Conservation (phyloP, 129 eudicot species). For the Apium graveolens region DNA sequence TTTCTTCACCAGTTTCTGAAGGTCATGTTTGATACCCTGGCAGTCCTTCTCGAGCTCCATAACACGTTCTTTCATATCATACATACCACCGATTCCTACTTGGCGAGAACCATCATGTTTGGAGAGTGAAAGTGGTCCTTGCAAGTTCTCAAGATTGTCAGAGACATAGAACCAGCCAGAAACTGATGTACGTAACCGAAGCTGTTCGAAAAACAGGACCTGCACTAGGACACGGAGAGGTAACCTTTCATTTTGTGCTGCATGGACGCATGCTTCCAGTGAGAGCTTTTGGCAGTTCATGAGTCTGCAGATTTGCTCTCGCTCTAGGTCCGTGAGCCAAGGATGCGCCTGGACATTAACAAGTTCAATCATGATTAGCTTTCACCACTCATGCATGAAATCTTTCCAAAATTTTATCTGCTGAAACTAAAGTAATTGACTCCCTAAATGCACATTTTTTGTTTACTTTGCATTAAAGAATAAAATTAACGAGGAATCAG, state of each 20-base stretch:
- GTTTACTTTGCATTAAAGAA: not conserved
- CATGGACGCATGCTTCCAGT: not conserved
- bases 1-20: not conserved
- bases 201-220: conserved; percentile 1
- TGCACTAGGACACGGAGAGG: not conserved
- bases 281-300: conserved; percentile 2
- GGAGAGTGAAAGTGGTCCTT: not conserved
- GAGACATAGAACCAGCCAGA: not conserved
- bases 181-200: not conserved
- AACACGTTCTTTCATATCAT: not conserved
- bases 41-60: not conserved
- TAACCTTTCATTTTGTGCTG: not conserved
- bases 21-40: not conserved
- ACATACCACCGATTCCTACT: not conserved
- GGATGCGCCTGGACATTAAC: not conserved
- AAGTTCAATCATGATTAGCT: not conserved
- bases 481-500: not conserved
- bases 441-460: not conserved
- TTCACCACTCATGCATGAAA: not conserved
- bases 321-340: not conserved
- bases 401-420: not conserved
- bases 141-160: not conserved
- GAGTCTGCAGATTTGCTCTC: not conserved
- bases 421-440: not conserved
- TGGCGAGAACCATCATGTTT: not conserved